Evolutionary conservation across 1,284 basidiomycete genomes (phyloP).

Genomic region (Marasmius tenuissimus): DNA sequence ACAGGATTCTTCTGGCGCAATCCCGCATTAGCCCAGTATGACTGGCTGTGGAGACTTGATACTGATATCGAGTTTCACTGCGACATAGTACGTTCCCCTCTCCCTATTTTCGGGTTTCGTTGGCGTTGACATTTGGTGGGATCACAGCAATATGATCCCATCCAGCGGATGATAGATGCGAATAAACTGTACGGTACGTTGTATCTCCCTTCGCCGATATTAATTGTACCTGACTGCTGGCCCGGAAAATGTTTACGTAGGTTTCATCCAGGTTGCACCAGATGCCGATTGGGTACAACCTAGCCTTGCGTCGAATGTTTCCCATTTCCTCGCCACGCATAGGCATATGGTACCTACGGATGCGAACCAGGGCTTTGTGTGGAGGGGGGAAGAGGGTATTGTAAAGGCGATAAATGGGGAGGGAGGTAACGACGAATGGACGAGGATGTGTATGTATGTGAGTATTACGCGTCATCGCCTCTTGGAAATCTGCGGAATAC

Average conservation of each 20-base stretch:
- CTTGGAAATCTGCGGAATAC: background rate
- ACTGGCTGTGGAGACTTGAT: conserved; percentile 30
- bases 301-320: conserved; percentile 25
- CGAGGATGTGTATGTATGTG: conserved; percentile 26
- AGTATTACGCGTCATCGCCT: conserved; percentile 10
- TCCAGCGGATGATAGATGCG: conserved; percentile 21
- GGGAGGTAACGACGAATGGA: conserved; percentile 26
- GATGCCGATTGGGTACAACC: conserved; percentile 27
- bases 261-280: conserved; percentile 24
- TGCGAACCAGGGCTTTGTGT: conserved; percentile 24
- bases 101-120: background rate
- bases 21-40: conserved; percentile 23
- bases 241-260: conserved; percentile 5
- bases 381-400: conserved; percentile 19
- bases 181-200: conserved; percentile 25
- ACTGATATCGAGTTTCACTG: conserved; percentile 31
- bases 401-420: conserved; percentile 23
- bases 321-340: conserved; percentile 21
- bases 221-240: background rate
- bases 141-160: conserved; percentile 26
- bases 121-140: background rate
- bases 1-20: conserved; percentile 28
- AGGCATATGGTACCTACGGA: conserved; percentile 17
- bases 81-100: conserved; percentile 21
- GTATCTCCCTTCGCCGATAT: background rate